Percentiles rank a stretch among this genome's conserved stretches.
Evolutionary conservation across 2,329 filamentous ascomycete genomes (phyloP).

Genomic region (Didymella lethalis): DNA sequence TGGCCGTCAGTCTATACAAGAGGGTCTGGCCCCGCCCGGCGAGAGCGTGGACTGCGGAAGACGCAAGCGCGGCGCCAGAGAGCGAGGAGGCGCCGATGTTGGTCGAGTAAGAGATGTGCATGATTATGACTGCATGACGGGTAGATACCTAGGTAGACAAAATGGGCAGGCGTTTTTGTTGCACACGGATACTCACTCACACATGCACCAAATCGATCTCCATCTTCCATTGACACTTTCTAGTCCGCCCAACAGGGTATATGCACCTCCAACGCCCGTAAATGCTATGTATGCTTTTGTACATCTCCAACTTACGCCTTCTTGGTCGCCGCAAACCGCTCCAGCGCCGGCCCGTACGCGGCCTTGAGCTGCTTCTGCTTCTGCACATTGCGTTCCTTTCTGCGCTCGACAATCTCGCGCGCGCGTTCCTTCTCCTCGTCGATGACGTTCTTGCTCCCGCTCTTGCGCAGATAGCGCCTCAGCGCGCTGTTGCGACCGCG

Average conservation of each 20-base stretch:
- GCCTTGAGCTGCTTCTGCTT: conserved; percentile 62
- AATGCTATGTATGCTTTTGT: conserved; percentile 19
- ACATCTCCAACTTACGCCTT: conserved; percentile 53
- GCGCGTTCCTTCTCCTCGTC: conserved; percentile 91
- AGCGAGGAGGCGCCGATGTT: conserved; percentile 11
- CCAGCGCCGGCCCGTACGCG: conserved; percentile 84
- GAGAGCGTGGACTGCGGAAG: conserved; percentile 50
- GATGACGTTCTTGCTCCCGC: conserved; percentile 90
- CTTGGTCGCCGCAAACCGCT: conserved; percentile 73
- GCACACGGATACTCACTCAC: background rate
- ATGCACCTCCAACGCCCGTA: conserved; percentile 27
- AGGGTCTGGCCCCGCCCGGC: conserved; percentile 72
- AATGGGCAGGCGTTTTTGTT: conserved; percentile 23
- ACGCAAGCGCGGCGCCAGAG: background rate
- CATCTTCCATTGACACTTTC: conserved; percentile 8
- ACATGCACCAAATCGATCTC: background rate
- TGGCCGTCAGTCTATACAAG: conserved; percentile 77
- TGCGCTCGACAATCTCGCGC: conserved; percentile 80
- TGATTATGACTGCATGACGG: conserved; percentile 26
- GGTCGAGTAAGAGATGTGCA: conserved; percentile 11
- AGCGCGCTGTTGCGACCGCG: conserved; percentile 89
- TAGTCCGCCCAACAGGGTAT: conserved; percentile 21
- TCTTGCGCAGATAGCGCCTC: conserved; percentile 89
- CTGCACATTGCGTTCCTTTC: conserved; percentile 64
- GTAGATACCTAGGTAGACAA: conserved; percentile 33